Evolutionary conservation across 345 rosid genomes (phyloP).

Genomic region (Streptanthus diversifolius): DNA sequence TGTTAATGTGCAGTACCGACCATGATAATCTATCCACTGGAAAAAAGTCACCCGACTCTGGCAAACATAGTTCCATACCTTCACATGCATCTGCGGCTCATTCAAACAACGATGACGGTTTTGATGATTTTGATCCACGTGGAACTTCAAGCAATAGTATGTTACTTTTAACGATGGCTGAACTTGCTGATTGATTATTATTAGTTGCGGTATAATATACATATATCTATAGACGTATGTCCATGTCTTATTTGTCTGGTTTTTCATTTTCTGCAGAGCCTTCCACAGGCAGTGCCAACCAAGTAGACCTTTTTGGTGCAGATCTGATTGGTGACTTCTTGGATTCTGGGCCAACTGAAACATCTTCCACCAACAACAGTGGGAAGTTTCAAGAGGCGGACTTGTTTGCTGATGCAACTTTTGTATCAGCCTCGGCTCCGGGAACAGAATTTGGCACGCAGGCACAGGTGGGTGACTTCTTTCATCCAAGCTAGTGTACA

Average conservation of each 20-base stretch:
- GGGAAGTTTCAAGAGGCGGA: constrained; percentile 57
- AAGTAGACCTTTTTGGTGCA: constrained; percentile 79
- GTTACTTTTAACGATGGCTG: constrained; percentile 25
- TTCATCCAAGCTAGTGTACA: not conserved
- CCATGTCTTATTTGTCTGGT: constrained; percentile 3
- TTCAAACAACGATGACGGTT: constrained; percentile 55
- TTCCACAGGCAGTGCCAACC: constrained; percentile 50
- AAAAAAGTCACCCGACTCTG: constrained; percentile 46
- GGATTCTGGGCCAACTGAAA: constrained; percentile 64
- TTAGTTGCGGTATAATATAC: not conserved
- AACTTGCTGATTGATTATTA: constrained; percentile 3
- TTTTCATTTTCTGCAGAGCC: constrained; percentile 53
- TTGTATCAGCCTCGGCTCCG: constrained; percentile 76
- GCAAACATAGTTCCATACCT: constrained; percentile 44
- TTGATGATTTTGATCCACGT: constrained; percentile 96
- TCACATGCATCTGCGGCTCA: constrained; percentile 35
- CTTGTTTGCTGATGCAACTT: constrained; percentile 92
- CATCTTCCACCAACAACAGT: constrained; percentile 37
- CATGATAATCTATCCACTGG: constrained; percentile 41
- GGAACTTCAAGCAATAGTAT: constrained; percentile 74
- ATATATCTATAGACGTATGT: not conserved
- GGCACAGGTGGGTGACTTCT: constrained; percentile 47
- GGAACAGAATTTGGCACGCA: constrained; percentile 42
- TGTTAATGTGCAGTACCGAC: constrained; percentile 55
- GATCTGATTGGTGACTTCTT: constrained; percentile 72